phyloP scores from a whole-genome alignment of 2,329 filamentous ascomycete species.

The Chalaropsis thielavioides region DNA sequence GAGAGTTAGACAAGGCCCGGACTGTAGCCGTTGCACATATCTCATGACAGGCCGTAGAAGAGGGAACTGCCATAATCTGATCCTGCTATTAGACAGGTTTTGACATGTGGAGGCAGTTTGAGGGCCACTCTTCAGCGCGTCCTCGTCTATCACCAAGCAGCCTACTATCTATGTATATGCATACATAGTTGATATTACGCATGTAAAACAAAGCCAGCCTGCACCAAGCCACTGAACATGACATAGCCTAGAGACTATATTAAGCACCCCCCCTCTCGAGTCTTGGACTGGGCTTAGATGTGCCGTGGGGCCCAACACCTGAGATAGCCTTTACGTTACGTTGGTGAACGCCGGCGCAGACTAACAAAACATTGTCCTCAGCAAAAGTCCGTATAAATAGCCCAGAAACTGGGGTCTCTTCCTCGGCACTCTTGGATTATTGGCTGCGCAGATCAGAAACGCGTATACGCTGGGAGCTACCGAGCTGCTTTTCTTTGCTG shows the following conservation, averaged over 20 bases:
- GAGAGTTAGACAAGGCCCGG: neutral
- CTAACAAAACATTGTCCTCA: neutral
- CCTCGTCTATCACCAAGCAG: neutral
- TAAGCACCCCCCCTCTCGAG: neutral
- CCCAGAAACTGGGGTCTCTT: neutral
- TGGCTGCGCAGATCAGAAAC: conserved; percentile 1
- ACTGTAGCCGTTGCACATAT: neutral
- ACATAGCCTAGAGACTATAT: neutral
- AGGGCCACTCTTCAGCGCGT: neutral
- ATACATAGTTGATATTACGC: neutral
- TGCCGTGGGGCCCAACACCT: neutral
- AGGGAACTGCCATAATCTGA: neutral
- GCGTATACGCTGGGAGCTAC: neutral
- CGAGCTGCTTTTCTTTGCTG: neutral
- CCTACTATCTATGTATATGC: neutral
- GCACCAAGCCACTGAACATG: neutral
- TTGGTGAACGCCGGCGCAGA: neutral
- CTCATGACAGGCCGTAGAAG: neutral
- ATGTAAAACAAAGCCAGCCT: neutral
- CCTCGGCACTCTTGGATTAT: neutral
- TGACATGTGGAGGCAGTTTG: neutral
- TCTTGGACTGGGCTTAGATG: neutral
- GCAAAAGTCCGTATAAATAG: neutral
- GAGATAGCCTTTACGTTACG: neutral
- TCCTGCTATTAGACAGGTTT: neutral